Percentiles rank a stretch among this genome's conserved stretches.
Conservation (phyloP, 2,329 filamentous ascomycete species). For the Botrytis deweyae region DNA sequence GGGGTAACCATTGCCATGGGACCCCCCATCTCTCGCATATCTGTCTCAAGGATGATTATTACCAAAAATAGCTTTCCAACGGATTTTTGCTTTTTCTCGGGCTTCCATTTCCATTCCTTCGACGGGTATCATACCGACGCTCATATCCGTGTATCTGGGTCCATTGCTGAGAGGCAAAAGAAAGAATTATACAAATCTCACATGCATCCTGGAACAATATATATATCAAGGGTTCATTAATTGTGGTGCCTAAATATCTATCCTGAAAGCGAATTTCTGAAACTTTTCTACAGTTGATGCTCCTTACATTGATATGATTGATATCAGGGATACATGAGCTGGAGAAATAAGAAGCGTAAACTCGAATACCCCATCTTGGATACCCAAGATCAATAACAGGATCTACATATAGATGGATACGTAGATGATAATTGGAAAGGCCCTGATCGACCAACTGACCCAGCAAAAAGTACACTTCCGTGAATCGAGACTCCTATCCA, state of each 20-base stretch:
- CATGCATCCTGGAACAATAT: slow-evolving; percentile 11
- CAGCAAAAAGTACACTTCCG: neutral
- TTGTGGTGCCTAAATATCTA: slow-evolving; percentile 16
- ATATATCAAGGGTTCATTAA: slow-evolving; percentile 15
- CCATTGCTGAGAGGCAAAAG: slow-evolving; percentile 6
- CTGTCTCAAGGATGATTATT: neutral
- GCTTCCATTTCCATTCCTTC: neutral
- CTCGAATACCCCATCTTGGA: neutral
- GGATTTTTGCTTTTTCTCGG: slow-evolving; percentile 10
- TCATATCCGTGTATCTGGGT: slow-evolving; percentile 12
- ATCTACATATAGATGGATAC: slow-evolving; percentile 9
- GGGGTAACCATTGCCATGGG: slow-evolving; percentile 16
- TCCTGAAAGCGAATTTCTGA: slow-evolving; percentile 8
- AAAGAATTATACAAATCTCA: slow-evolving; percentile 6
- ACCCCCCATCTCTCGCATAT: slow-evolving; percentile 16
- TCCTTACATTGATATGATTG: slow-evolving; percentile 10
- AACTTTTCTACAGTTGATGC: slow-evolving; percentile 6
- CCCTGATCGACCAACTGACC: neutral
- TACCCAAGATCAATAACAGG: neutral
- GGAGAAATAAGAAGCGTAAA: neutral
- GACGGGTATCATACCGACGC: slow-evolving; percentile 9
- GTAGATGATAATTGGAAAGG: slow-evolving; percentile 1
- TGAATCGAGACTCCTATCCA: neutral
- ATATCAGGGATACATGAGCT: neutral
- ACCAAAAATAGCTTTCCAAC: slow-evolving; percentile 11